These are phyloP conservation scores for Ulmus americana DNA, from an alignment of 331 rosid species.

Conservation along the genomic window DNA sequence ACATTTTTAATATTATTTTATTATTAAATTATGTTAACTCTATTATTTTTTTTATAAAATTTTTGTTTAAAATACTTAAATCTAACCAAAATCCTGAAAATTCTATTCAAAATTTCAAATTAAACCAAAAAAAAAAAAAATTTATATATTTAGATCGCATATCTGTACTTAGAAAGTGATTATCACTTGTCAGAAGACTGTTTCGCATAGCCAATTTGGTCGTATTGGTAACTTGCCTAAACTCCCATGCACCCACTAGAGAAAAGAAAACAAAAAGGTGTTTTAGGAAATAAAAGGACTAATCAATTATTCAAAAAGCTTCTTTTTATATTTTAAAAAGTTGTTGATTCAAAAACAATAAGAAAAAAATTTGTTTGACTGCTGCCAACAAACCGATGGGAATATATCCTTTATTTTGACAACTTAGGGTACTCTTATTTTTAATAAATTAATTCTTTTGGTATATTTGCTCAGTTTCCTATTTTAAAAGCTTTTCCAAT, in stretches of 20 bases:
- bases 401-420: neutral
- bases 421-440: neutral
- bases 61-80: too few relatives aligned
- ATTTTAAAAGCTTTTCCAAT: neutral
- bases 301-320: slow-evolving; percentile 4
- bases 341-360: too few relatives aligned
- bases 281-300: neutral
- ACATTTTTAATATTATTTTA: too few relatives aligned
- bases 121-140: too few relatives aligned
- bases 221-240: neutral
- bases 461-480: neutral
- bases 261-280: neutral
- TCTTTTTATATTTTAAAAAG: neutral
- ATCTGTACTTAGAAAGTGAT: too few relatives aligned
- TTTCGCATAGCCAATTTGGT: neutral
- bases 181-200: neutral
- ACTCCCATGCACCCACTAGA: neutral
- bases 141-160: too few relatives aligned
- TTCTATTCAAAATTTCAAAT: too few relatives aligned
- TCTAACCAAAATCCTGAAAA: too few relatives aligned
- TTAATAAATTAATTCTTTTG: neutral
- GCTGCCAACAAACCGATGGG: neutral
- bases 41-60: too few relatives aligned
- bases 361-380: neutral
- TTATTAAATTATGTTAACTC: too few relatives aligned